Evolutionary conservation across 768 basidiomycete genomes (phyloP).

Genomic region (Nevesoporus exiguus): DNA sequence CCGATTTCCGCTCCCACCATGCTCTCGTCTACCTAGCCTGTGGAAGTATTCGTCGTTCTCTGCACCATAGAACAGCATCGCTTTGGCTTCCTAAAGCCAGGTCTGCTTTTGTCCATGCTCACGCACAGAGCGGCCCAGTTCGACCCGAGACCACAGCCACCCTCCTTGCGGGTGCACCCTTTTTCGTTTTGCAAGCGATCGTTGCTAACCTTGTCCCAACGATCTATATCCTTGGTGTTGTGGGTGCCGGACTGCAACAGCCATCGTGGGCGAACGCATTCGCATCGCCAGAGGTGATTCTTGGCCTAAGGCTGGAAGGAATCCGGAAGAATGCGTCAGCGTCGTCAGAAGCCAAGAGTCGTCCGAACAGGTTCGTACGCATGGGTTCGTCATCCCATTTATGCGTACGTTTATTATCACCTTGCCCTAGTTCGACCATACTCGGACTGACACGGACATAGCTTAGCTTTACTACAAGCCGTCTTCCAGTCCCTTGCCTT

Average conservation of each 20-base stretch:
- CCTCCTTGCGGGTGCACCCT: background rate
- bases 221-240: background rate
- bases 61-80: background rate
- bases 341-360: conserved; percentile 1
- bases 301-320: background rate
- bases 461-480: background rate
- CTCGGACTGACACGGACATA: background rate
- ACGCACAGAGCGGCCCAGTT: conserved; percentile 7
- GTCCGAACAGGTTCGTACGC: conserved; percentile 15
- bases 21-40: background rate
- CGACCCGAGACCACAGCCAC: conserved; percentile 2
- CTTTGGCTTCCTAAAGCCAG: background rate
- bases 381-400: conserved; percentile 11
- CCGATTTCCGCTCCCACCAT: background rate
- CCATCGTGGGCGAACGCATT: conserved; percentile 4
- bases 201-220: background rate
- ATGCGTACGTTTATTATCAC: background rate
- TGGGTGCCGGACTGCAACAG: background rate
- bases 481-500: background rate
- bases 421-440: background rate
- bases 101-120: background rate
- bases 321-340: background rate
- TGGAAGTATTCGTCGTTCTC: conserved; percentile 4
- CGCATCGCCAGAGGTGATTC: background rate
- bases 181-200: background rate